Percentiles rank a stretch among this genome's conserved stretches.
These are phyloP conservation scores for Chaetomiaceae sp. DNA, from an alignment of 2,329 filamentous ascomycete genomes.

Conservation along the genomic window DNA sequence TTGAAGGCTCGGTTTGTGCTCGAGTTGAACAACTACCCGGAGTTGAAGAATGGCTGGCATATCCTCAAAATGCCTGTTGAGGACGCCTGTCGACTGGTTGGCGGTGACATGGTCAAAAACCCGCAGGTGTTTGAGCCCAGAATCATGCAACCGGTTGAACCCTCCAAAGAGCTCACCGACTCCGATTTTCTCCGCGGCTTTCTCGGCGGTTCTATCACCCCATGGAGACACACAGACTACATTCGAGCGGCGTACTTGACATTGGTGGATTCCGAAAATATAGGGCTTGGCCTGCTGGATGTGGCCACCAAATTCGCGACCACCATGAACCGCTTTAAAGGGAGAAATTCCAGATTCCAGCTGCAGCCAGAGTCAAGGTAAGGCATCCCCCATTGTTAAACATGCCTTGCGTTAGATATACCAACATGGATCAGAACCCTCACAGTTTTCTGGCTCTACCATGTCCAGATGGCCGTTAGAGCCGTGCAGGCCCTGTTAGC, in stretches of 20 bases:
- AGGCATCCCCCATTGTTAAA: too few relatives aligned
- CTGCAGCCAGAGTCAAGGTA: conserved; percentile 17
- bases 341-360: conserved; percentile 4
- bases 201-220: not conserved
- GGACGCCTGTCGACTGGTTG: not conserved
- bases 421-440: conserved; percentile 9
- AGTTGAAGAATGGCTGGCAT: not conserved
- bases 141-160: not conserved
- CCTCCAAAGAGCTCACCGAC: conserved; percentile 24
- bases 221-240: conserved; percentile 19
- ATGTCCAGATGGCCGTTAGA: conserved; percentile 13
- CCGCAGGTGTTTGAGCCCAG: not conserved
- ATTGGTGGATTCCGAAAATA: conserved; percentile 7
- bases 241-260: conserved; percentile 17
- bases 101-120: not conserved
- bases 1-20: not conserved
- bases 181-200: conserved; percentile 9
- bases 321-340: conserved; percentile 10
- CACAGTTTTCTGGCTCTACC: conserved; percentile 24
- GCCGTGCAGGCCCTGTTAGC: not conserved
- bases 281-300: conserved; percentile 12
- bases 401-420: too few relatives aligned
- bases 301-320: conserved; percentile 18
- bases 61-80: not conserved
- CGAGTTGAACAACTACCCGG: not conserved